phyloP scores from a whole-genome alignment of 345 rosid genomes.

The Eucalyptus shirleyi region DNA sequence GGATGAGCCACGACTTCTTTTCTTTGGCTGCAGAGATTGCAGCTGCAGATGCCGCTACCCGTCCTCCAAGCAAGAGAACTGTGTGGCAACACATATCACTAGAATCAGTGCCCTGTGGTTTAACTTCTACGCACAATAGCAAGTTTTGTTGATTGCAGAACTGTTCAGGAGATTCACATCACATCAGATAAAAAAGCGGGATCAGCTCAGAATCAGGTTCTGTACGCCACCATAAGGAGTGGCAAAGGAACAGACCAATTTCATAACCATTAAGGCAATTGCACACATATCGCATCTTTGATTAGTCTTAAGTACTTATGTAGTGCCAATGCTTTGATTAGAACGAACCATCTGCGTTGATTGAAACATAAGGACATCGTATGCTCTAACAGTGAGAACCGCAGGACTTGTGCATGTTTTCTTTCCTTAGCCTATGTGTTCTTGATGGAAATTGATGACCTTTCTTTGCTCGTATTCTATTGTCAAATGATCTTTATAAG shows the following conservation, averaged over 20 bases:
- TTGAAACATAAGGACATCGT: not conserved
- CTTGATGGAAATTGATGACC: not conserved
- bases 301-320: not conserved
- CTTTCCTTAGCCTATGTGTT: not conserved
- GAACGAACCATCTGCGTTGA: not conserved
- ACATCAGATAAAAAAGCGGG: not conserved
- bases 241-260: not conserved
- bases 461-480: not conserved
- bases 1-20: slow-evolving; percentile 14
- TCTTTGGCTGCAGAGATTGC: slow-evolving; percentile 1
- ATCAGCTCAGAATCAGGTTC: not conserved
- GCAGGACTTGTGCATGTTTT: not conserved
- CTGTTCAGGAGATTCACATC: not conserved
- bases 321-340: not conserved
- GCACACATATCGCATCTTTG: not conserved
- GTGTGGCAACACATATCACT: not conserved
- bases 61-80: slow-evolving; percentile 17
- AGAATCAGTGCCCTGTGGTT: not conserved
- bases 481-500: not conserved
- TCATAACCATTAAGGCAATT: not conserved
- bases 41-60: slow-evolving; percentile 16
- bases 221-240: not conserved
- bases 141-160: not conserved
- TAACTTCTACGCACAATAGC: not conserved
- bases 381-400: not conserved